Base-by-base conservation (phyloP, 2,329 filamentous ascomycete genomes). In the Aspergillus quadrilineatus region DNA sequence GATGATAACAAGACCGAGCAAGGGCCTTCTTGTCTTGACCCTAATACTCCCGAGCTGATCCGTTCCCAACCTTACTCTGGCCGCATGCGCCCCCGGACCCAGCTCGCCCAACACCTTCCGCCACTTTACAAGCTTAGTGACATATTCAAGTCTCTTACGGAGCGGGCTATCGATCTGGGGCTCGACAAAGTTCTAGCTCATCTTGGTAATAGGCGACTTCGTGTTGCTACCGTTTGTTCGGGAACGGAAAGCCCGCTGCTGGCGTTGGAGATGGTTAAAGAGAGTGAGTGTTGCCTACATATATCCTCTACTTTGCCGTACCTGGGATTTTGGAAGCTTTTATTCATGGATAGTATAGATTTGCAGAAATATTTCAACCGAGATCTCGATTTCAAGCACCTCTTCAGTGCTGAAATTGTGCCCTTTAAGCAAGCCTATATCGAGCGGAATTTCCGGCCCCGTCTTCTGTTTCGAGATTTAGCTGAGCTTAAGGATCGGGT, bases 201-300 rank as follows among this genome's bases (percentile, higher is more conserved):
- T 56, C 68, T 60, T 61, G 70, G 9, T 62, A 81, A 8, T 50
- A 65, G 30, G 55, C 75, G 50, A 69, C 75, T 88, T 28, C 73
- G 79, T 7, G 76, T 92, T 28, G 88, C 81, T 0, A 93, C 89
- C 0, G 84, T 92, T 77, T 92, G 89, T 67, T 92, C 89, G 1
- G 89, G 89, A 0, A 92, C 89, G 0, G 89, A 93, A 63, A 85
- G 85, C 4, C 89, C 89, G 0, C 73, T 93, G 1, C 76, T 92
- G 1, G 86, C 86, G 0, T 67, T 91, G 12, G 74, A 84, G 12
- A 75, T 86, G 68, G 72, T 90, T 45, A 69, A 74, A 39, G 75
- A 82, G 14, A 74, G 80, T 72, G 68, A 69, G 65, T 67, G n/a
- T 17, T 2, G 39, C 45, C 26, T 26, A 9, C 39, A 7, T 22